Evolutionary conservation across 169 alveolate species (phyloP), one percentile per base, ranked within the genome.

Genomic region (Cryptosporidium felis): DNA sequence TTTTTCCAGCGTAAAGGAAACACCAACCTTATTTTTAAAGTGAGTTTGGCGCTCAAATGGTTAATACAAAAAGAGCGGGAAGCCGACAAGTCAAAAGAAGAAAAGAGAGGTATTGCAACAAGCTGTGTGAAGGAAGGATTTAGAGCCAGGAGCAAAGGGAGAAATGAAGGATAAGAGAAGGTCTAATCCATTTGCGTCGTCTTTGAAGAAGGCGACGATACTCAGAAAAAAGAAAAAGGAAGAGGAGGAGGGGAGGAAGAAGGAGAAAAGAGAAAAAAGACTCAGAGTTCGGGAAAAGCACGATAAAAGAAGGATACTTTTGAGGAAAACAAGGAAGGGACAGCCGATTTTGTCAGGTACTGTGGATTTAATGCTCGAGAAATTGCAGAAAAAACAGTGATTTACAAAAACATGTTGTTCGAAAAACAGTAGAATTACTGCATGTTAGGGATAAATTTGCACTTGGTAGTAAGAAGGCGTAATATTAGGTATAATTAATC

Each of bases 211-310:
- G 66, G 85, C 67, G 18, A 81, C 62, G 9, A 38, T 8, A 8
- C 21, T 40, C 0, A 28, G 30, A n/a, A 81, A 38, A 9, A 34
- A 79, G n/a, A 41, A 34, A 16, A 51, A 38, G 0, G 45, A 47
- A 34, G 80, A 67, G 18, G 38, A 14, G 0, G 16, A 44, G 38
- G 89, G 49, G 21, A 81, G 40, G 12, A 40, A 80, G 2, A 62
- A 23, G 36, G 3, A 65, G 36, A 47, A 61, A 49, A 53, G 14
- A 1, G 56, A 66, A 28, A 80, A 85, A 62, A 56, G 66, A 65
- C 60, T 58, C 42, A 82, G 61, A 66, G 66, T 45, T 18, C 61
- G 66, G 1, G 92, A 89, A 49, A 80, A 60, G 34, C 58, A 74
- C 59, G 80, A 62, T 47, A 82, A 61, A 45, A 65, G 41, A 26